These are phyloP conservation scores for Wickerhamomyces strasburgensis DNA, from an alignment of 805 yeast species.

Conservation along the genomic window DNA sequence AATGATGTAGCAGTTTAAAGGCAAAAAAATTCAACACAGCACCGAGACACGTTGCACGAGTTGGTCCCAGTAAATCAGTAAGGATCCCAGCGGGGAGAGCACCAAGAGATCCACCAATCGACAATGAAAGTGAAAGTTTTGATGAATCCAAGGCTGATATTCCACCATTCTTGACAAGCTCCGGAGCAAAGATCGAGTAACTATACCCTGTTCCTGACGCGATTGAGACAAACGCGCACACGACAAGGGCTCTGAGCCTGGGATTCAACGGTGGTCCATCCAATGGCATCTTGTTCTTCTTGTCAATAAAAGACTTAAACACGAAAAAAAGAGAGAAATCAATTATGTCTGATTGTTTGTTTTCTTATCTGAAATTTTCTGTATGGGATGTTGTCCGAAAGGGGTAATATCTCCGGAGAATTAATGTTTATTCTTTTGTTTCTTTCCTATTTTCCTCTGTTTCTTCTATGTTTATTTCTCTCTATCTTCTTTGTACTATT, in stretches of 20 bases:
- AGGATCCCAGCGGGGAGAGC: conserved; percentile 69
- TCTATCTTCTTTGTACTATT: no score
- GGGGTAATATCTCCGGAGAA: no score
- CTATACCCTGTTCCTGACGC: conserved; percentile 75
- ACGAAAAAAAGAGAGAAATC: neutral
- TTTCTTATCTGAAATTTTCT: no score
- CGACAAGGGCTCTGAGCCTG: conserved; percentile 14
- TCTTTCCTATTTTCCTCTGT: neutral
- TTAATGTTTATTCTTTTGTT: no score
- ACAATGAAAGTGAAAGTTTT: conserved; percentile 54
- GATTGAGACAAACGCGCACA: conserved; percentile 42
- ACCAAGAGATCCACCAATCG: conserved; percentile 61
- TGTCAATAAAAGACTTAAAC: neutral
- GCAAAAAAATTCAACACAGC: conserved; percentile 50
- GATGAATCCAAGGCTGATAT: conserved; percentile 61
- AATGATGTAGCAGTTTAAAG: conserved; percentile 44
- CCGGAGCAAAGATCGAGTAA: conserved; percentile 75
- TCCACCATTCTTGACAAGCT: conserved; percentile 50
- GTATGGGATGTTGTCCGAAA: no score
- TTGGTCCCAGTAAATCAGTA: conserved; percentile 58
- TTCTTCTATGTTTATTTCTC: neutral
- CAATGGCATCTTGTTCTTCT: neutral
- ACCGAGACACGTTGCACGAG: conserved; percentile 46
- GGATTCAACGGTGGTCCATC: conserved; percentile 10
- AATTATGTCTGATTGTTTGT: neutral